Evolutionary conservation across 352 stramenopile genomes (phyloP).

Genomic region (Globisporangium iwayamae): DNA sequence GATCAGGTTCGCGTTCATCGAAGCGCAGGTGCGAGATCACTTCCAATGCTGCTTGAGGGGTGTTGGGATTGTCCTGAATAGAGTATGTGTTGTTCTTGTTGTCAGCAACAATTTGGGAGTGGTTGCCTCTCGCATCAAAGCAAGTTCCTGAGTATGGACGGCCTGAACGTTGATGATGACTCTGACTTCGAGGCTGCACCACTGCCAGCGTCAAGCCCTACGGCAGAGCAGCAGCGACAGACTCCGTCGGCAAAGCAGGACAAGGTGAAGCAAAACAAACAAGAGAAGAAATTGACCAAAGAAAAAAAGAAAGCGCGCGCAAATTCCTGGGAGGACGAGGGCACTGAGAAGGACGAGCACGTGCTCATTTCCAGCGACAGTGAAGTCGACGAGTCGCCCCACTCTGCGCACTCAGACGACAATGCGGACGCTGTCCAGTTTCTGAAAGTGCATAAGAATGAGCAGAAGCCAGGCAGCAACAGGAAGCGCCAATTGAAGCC

Average conservation of each 20-base stretch:
- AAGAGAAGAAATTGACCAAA: conserved; percentile 1
- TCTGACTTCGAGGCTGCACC: neutral
- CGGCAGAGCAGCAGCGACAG: neutral
- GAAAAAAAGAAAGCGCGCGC: conserved; percentile 23
- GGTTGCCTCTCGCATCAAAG: conserved; percentile 56
- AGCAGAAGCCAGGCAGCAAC: neutral
- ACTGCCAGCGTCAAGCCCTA: neutral
- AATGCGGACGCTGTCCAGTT: neutral
- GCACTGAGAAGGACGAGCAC: conserved; percentile 28
- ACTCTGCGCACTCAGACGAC: neutral
- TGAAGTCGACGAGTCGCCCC: conserved; percentile 22
- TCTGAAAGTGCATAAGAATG: conserved; percentile 3
- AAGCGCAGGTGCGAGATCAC: conserved; percentile 34
- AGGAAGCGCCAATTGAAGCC: conserved; percentile 11
- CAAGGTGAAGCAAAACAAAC: conserved; percentile 1
- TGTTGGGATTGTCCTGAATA: neutral
- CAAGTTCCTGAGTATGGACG: conserved; percentile 41
- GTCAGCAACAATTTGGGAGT: conserved; percentile 57
- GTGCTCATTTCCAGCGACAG: conserved; percentile 33
- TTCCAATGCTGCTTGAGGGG: neutral
- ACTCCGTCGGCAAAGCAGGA: conserved; percentile 4
- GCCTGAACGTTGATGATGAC: conserved; percentile 19
- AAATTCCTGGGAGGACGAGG: conserved; percentile 29
- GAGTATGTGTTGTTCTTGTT: conserved; percentile 1
- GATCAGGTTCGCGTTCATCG: conserved; percentile 62